phyloP scores from a whole-genome alignment of 225 moss, liverwort and hornwort species.

The Marchantia polymorpha region DNA sequence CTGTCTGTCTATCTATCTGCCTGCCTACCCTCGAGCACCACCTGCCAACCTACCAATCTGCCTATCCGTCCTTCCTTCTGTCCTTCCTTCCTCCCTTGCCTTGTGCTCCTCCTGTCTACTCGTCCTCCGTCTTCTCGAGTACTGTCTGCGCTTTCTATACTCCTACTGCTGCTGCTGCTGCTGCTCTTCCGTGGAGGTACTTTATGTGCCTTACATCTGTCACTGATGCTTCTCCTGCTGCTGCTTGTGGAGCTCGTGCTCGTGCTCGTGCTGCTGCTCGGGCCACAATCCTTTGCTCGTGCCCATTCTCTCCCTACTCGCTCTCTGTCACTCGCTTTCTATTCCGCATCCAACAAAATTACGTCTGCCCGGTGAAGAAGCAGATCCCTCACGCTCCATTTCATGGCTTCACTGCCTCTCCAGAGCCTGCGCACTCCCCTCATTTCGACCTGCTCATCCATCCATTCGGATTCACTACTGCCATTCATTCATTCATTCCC shows the following conservation, averaged over 20 bases:
- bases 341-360: neutral
- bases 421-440: conserved; percentile 1
- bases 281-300: neutral
- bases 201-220: neutral
- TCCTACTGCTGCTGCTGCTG: neutral
- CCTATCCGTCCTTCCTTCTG: neutral
- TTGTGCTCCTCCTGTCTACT: conserved; percentile 9
- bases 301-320: neutral
- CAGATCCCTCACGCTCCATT: conserved; percentile 9
- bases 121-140: neutral
- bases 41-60: neutral
- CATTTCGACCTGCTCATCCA: neutral
- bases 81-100: neutral
- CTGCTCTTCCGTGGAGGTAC: neutral
- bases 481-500: too few species aligned
- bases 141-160: neutral
- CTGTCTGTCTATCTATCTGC: conserved; percentile 3
- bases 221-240: neutral
- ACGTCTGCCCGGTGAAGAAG: neutral
- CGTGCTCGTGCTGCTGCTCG: neutral
- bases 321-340: neutral
- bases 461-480: neutral
- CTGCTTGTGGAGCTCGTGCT: neutral
- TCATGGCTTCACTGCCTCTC: conserved; percentile 8
- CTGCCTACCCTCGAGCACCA: neutral